These are phyloP conservation scores for Termitomyces bulborhizus DNA, from an alignment of 768 basidiomycete genomes.

Conservation along the genomic window DNA sequence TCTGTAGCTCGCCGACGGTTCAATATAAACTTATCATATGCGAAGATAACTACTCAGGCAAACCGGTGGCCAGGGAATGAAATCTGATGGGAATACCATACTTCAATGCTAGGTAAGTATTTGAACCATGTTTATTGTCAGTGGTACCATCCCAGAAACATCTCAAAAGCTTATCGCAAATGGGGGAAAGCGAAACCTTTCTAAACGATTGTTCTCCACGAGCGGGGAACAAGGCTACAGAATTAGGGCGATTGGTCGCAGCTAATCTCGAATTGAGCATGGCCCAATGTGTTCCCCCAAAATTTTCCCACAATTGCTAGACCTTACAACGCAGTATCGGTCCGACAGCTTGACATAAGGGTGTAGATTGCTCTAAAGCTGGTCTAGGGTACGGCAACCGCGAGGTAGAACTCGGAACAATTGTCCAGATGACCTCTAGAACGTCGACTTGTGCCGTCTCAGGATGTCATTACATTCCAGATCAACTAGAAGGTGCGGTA, in stretches of 20 bases:
- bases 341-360: constrained; percentile 8
- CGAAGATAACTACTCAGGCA: no score
- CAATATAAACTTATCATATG: no score
- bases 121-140: neutral
- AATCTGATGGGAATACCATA: no score
- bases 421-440: constrained; percentile 6
- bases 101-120: neutral
- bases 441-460: neutral
- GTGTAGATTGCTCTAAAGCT: constrained; percentile 4
- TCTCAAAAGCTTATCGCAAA: neutral
- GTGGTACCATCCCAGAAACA: neutral
- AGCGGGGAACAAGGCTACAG: constrained; percentile 1
- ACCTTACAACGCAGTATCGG: constrained; percentile 7
- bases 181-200: neutral
- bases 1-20: no score
- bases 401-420: constrained; percentile 6
- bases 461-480: constrained; percentile 11
- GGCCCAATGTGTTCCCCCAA: neutral
- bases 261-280: neutral
- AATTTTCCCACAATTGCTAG: constrained; percentile 6
- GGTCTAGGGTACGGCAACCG: constrained; percentile 1
- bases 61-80: no score
- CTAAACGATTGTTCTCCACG: neutral
- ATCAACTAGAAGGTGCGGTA: neutral
- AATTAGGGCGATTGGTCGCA: constrained; percentile 1